phyloP scores from a whole-genome alignment of 257 asterid species.

The Solanum pimpinellifolium region DNA sequence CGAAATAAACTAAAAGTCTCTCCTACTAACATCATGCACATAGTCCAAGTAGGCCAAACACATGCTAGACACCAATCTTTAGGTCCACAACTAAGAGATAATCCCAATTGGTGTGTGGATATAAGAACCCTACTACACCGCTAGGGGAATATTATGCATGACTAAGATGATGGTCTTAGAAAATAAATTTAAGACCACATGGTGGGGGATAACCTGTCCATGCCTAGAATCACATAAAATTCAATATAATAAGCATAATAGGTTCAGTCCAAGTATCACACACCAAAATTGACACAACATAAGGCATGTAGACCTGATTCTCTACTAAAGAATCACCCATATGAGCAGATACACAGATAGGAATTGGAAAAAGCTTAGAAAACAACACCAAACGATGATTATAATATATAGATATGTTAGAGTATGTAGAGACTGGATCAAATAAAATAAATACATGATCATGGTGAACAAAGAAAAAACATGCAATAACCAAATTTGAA shows the following conservation, averaged over 20 bases:
- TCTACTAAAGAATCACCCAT: too few species aligned
- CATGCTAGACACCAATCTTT: background rate
- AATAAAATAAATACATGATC: too few species aligned
- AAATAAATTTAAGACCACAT: background rate
- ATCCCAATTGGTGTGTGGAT: background rate
- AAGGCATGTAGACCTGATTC: too few species aligned
- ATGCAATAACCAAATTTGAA: background rate
- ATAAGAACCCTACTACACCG: background rate
- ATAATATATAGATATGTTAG: background rate
- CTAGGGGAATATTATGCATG: background rate
- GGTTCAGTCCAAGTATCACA: background rate
- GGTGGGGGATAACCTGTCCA: background rate
- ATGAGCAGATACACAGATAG: background rate
- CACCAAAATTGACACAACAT: background rate
- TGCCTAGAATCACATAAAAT: background rate
- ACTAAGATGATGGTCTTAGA: background rate
- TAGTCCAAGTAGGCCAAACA: background rate
- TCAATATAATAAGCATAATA: background rate
- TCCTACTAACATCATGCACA: background rate
- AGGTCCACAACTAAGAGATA: background rate
- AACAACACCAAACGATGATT: background rate
- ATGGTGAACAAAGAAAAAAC: background rate
- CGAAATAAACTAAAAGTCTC: background rate
- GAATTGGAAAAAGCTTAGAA: background rate
- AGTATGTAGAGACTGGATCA: background rate